Evolutionary conservation across 1,139 yeast genomes (phyloP).

Genomic region (Kazachstania sp.): DNA sequence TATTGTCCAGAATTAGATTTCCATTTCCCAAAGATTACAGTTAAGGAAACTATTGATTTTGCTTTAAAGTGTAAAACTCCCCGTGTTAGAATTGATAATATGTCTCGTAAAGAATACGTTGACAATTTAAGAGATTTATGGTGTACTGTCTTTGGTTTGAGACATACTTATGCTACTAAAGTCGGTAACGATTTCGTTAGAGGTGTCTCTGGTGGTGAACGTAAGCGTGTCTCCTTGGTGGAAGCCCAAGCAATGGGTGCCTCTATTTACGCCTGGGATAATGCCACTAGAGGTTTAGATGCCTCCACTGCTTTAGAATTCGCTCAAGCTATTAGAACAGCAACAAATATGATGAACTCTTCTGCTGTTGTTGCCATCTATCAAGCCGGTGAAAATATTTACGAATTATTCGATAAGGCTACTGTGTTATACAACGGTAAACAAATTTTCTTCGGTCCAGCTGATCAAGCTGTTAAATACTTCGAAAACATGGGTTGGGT

Average conservation of each 20-base stretch:
- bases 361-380: conserved; percentile 56
- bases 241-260: conserved; percentile 56
- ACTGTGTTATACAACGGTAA: conserved; percentile 51
- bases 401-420: conserved; percentile 55
- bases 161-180: conserved; percentile 47
- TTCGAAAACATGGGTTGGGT: conserved; percentile 54
- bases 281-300: conserved; percentile 69
- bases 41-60: conserved; percentile 52
- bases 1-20: conserved; percentile 56
- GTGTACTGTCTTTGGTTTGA: conserved; percentile 50
- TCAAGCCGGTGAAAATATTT: conserved; percentile 63
- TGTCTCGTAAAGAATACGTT: conserved; percentile 42
- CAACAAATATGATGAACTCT: conserved; percentile 46
- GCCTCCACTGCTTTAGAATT: conserved; percentile 67
- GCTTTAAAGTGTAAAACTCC: conserved; percentile 58
- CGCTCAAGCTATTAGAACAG: conserved; percentile 51
- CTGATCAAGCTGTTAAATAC: conserved; percentile 43
- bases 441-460: conserved; percentile 54
- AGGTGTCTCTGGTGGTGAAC: conserved; percentile 61
- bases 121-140: conserved; percentile 42
- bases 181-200: conserved; percentile 56
- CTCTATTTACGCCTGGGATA: conserved; percentile 60
- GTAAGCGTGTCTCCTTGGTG: conserved; percentile 55
- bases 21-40: conserved; percentile 59
- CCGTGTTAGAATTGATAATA: conserved; percentile 40